Evolutionary conservation across 768 basidiomycete genomes (phyloP).

Genomic region (Sistotremastrum suecicum): DNA sequence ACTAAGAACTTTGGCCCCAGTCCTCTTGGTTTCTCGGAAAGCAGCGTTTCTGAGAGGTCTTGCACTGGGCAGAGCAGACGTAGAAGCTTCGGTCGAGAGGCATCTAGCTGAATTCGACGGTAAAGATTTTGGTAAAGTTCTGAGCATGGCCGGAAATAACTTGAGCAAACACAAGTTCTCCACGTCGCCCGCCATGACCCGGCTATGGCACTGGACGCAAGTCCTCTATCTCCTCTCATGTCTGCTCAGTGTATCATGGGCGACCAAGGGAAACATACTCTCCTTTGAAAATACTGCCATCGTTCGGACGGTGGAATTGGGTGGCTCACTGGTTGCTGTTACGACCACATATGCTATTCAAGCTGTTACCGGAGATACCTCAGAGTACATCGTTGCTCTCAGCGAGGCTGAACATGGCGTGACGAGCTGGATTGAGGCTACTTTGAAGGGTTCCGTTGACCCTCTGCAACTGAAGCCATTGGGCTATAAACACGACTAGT

Average conservation of each 20-base stretch:
- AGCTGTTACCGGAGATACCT: slow-evolving; percentile 45
- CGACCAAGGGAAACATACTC: slow-evolving; percentile 4
- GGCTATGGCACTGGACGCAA: slow-evolving; percentile 21
- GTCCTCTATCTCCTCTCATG: neutral
- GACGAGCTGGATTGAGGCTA: slow-evolving; percentile 70
- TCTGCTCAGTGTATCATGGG: neutral
- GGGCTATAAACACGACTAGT: slow-evolving; percentile 38
- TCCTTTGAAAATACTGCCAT: slow-evolving; percentile 83
- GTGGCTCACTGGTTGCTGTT: slow-evolving; percentile 76
- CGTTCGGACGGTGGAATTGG: slow-evolving; percentile 80
- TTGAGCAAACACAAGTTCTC: slow-evolving; percentile 2
- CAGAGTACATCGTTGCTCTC: slow-evolving; percentile 55
- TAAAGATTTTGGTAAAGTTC: too few species aligned
- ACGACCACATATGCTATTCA: slow-evolving; percentile 81
- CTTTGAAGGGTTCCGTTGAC: slow-evolving; percentile 53
- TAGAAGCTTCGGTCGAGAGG: too few species aligned
- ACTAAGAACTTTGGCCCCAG: too few species aligned
- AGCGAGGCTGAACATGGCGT: slow-evolving; percentile 44
- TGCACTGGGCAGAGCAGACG: too few species aligned
- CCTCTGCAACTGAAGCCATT: slow-evolving; percentile 38
- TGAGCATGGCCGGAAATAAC: too few species aligned
- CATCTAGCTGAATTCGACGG: too few species aligned
- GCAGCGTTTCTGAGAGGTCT: too few species aligned
- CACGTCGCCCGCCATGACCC: slow-evolving; percentile 29
- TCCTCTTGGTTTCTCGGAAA: too few species aligned